Base-by-base conservation (phyloP, 768 basidiomycete genomes). In the Rhodotorula toruloides region DNA sequence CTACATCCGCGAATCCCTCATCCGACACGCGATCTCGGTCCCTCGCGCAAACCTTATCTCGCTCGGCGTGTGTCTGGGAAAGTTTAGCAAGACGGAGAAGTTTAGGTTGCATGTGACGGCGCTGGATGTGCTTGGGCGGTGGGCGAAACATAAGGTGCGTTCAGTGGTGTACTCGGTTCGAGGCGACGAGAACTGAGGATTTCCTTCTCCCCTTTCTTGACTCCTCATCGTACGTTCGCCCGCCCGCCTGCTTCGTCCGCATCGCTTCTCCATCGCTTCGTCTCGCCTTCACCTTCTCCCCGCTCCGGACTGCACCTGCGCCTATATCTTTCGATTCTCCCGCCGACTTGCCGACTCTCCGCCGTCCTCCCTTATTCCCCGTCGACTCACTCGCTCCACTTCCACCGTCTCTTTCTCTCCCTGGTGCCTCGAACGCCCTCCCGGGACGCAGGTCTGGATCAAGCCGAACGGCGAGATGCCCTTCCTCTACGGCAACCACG, bases 401-500 rank as follows among this genome's bases (percentile, higher is more conserved):
- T 39, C n/a, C 36, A 36, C 47, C n/a, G n/a, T n/a, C n/a, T n/a
- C n/a, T n/a, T n/a, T n/a, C n/a, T n/a, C n/a, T n/a, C n/a, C n/a
- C n/a, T n/a, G n/a, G n/a, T n/a, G n/a, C n/a, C n/a, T n/a, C n/a
- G n/a, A 9, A n/a, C 46, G 46, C 47, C 25, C 22, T 31, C 27
- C 29, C 47, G 29, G 37, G 19, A 66, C 39, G 8, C 65, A 97
- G 94, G 84, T 98, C 25, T 99, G 96, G 96, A 91, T 99, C 77
- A 99, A 99, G 78, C 87, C 93, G 32, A 94, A 98, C 71, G 96
- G 96, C 75, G 96, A 99, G 79, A 94, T 99, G 87, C 96, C 96
- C 2, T 99, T 94, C 83, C 80, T 99, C 43, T 99, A 99, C 75
- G 96, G 96, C 62, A 99, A 99, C 76, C 93, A 99, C 79, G 87